These are phyloP conservation scores for Jaapia argillacea DNA, from an alignment of 768 basidiomycete species.

Conservation along the genomic window DNA sequence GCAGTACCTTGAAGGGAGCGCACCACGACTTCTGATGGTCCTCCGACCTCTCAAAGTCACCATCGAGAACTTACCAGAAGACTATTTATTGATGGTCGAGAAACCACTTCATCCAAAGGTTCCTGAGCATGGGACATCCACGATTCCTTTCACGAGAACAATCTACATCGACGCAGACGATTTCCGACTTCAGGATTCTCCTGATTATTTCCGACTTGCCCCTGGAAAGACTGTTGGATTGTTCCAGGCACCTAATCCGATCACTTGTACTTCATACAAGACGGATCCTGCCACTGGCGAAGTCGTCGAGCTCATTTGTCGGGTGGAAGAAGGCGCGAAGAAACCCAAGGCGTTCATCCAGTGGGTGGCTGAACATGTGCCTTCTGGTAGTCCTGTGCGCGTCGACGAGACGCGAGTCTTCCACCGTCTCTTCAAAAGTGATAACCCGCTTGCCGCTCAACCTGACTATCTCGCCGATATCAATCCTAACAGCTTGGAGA, in stretches of 20 bases:
- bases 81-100: conserved; percentile 73
- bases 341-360: conserved; percentile 95
- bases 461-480: conserved; percentile 81
- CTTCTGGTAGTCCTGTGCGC: conserved; percentile 70
- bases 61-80: conserved; percentile 84
- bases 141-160: conserved; percentile 77
- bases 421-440: conserved; percentile 89
- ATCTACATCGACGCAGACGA: conserved; percentile 92
- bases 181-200: conserved; percentile 84
- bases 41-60: conserved; percentile 83
- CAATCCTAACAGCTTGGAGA: conserved; percentile 70
- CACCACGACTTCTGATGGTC: conserved; percentile 86
- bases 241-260: conserved; percentile 86
- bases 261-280: conserved; percentile 88
- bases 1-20: conserved; percentile 81
- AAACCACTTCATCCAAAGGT: conserved; percentile 94
- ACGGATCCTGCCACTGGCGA: conserved; percentile 61
- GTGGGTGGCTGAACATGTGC: conserved; percentile 85
- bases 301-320: conserved; percentile 72
- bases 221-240: conserved; percentile 97
- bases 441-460: conserved; percentile 61
- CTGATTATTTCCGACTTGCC: conserved; percentile 95
- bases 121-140: conserved; percentile 73
- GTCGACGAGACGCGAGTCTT: conserved; percentile 91
- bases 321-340: conserved; percentile 59